Base-by-base conservation (phyloP, 768 basidiomycete species). In the Boletellus ananiceps region DNA sequence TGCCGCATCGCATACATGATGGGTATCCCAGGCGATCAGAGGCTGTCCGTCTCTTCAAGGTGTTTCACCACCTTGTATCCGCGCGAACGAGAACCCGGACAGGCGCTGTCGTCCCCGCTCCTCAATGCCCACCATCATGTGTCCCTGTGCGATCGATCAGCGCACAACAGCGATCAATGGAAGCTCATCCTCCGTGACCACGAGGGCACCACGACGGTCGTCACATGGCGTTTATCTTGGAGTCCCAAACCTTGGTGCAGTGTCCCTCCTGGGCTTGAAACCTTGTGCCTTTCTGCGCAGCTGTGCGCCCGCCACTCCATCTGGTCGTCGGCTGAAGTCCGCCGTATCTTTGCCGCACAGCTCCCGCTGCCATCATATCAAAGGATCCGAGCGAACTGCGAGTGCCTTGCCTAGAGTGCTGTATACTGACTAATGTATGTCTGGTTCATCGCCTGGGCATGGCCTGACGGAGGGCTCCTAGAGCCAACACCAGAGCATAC, bases 231-330 rank as follows among this genome's bases (percentile, higher is more conserved):
- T 25, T 25, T 25, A 5, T 25, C 23, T 25, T 5, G 23, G 23
- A 1, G 2, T 25, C 38, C 47, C 47, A 56, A 51, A 39, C 34
- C 32, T 56, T 40, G 45, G 36, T 53, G 61, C 61, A 51, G 57
- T 57, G 61, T 46, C 21, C 15, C 42, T 29, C 23, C 19, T 19
- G 19, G 19, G 19, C 19, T 19, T 19, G 19, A 19, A 19, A 19
- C 19, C 4, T 4, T 25, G 23, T 25, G 23, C 23, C 23, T 25
- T 25, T 25, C 4, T 25, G 23, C 23, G 23, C 23, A 25, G 23
- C 23, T 4, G 23, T 25, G 29, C 29, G 11, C 29, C 7, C 8
- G 33, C 34, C 31, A 25, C 16, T 9, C 37, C 33, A 44, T 46
- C 19, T 29, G 37, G 35, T 16, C 18, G 43, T 46, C 39, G 16